A percentile compares a stretch with the other conserved stretches of the same genome.
These are phyloP conservation scores for Cercospora zeae-maydis DNA, from an alignment of 2,329 filamentous ascomycete genomes.

Conservation along the genomic window DNA sequence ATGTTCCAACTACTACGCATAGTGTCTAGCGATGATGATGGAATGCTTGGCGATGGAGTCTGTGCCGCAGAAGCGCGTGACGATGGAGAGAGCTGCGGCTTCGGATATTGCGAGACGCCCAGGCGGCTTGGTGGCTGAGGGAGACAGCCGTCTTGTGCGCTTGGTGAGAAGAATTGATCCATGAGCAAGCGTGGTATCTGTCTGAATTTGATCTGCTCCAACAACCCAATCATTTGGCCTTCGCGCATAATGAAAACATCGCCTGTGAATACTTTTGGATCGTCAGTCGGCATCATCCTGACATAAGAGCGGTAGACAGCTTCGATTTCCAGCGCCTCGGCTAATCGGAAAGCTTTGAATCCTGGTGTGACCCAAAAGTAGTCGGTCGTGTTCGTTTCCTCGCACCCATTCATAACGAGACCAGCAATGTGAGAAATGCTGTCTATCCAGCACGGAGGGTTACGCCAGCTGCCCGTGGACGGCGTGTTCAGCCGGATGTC, in stretches of 20 bases:
- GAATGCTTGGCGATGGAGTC: too few relatives aligned
- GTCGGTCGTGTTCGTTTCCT: conserved; percentile 28
- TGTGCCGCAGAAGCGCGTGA: too few relatives aligned
- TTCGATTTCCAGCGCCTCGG: conserved; percentile 30
- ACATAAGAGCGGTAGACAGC: conserved; percentile 37
- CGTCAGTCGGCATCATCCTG: conserved; percentile 13
- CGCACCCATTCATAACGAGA: conserved; percentile 26
- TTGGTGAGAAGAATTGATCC: conserved; percentile 54
- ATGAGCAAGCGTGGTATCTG: conserved; percentile 62
- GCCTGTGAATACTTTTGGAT: conserved; percentile 14
- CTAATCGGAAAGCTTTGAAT: conserved; percentile 31
- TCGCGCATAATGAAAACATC: conserved; percentile 27
- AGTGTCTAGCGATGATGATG: too few relatives aligned
- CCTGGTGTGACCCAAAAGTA: conserved; percentile 38
- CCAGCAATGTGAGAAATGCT: conserved; percentile 26
- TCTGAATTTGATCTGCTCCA: conserved; percentile 52
- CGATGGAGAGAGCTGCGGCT: too few relatives aligned
- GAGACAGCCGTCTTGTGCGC: too few relatives aligned
- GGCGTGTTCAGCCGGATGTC: neutral
- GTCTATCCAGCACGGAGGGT: neutral
- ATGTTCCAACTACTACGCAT: too few relatives aligned
- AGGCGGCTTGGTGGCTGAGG: too few relatives aligned
- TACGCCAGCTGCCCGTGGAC: neutral
- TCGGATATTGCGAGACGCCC: too few relatives aligned
- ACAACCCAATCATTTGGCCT: conserved; percentile 19